Conservation (phyloP, 768 basidiomycete genomes). For the Suillus bovinus region DNA sequence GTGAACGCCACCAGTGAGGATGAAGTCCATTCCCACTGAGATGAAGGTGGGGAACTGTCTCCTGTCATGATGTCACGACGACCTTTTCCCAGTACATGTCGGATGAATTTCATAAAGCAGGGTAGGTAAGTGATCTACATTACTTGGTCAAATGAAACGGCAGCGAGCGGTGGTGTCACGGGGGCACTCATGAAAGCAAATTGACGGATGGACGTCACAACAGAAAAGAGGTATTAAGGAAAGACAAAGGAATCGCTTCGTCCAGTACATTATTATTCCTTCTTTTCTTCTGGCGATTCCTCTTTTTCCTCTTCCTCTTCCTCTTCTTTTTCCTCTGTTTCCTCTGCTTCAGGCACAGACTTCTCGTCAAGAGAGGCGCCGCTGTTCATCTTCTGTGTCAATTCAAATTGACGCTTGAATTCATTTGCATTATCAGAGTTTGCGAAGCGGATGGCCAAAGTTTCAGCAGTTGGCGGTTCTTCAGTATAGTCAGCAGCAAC, state of each 20-base stretch:
- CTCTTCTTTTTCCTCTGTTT: constrained; percentile 28
- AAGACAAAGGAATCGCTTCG: constrained; percentile 6
- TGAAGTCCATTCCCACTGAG: not conserved
- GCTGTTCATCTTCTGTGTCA: constrained; percentile 70
- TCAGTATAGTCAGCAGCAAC: constrained; percentile 95
- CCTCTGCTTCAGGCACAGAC: constrained; percentile 18
- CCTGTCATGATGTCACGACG: not conserved
- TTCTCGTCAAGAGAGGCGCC: constrained; percentile 27
- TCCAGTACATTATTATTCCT: constrained; percentile 18
- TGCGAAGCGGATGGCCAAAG: constrained; percentile 96
- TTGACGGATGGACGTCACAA: constrained; percentile 7
- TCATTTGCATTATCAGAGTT: constrained; percentile 90
- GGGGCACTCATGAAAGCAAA: constrained; percentile 3
- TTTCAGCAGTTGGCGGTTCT: constrained; percentile 86
- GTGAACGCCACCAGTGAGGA: not conserved
- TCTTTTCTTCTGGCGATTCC: constrained; percentile 38
- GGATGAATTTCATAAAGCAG: constrained; percentile 26
- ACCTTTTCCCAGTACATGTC: constrained; percentile 3
- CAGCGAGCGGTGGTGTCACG: constrained; percentile 11
- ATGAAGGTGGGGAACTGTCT: constrained; percentile 5
- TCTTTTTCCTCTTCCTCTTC: constrained; percentile 25
- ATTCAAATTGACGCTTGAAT: constrained; percentile 90
- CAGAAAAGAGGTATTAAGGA: constrained; percentile 11
- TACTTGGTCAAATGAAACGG: constrained; percentile 20
- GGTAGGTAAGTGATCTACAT: constrained; percentile 35